A percentile compares a stretch with the other conserved stretches of the same genome.
phyloP scores from a whole-genome alignment of 805 yeast genomes.

The Candida stauntonica region DNA sequence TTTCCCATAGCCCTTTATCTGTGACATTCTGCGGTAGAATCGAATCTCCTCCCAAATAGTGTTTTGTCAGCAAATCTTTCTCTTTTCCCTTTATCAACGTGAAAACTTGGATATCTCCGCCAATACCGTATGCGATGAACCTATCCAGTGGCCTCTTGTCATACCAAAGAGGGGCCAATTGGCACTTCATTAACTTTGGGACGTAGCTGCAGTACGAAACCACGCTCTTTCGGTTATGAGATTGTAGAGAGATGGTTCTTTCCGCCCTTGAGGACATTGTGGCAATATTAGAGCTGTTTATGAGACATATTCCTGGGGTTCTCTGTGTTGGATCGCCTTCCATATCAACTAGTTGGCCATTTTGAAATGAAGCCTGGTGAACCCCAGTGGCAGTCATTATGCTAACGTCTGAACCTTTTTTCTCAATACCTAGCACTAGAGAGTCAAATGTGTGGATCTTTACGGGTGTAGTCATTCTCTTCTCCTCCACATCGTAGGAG shows the following conservation, averaged over 20 bases:
- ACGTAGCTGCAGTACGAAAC: slow-evolving; percentile 27
- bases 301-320: no score
- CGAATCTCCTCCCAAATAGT: background rate
- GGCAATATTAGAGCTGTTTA: no score
- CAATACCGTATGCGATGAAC: slow-evolving; percentile 31
- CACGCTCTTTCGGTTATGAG: no score
- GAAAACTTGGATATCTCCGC: slow-evolving; percentile 34
- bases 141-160: slow-evolving; percentile 6
- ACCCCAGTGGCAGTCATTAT: background rate
- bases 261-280: no score
- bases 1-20: slow-evolving; percentile 23
- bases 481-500: slow-evolving; percentile 13
- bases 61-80: slow-evolving; percentile 2
- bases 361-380: background rate
- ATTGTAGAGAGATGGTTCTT: no score
- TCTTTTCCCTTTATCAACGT: slow-evolving; percentile 17
- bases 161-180: slow-evolving; percentile 32
- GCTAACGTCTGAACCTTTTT: slow-evolving; percentile 2
- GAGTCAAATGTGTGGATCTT: slow-evolving; percentile 9
- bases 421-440: slow-evolving; percentile 22
- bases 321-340: slow-evolving; percentile 2
- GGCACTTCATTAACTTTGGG: slow-evolving; percentile 30
- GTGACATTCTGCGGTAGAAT: slow-evolving; percentile 10
- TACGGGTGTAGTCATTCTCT: slow-evolving; percentile 16
- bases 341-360: background rate